Conservation (phyloP, 495 filamentous ascomycete species). For the Penicillium argentinense region DNA sequence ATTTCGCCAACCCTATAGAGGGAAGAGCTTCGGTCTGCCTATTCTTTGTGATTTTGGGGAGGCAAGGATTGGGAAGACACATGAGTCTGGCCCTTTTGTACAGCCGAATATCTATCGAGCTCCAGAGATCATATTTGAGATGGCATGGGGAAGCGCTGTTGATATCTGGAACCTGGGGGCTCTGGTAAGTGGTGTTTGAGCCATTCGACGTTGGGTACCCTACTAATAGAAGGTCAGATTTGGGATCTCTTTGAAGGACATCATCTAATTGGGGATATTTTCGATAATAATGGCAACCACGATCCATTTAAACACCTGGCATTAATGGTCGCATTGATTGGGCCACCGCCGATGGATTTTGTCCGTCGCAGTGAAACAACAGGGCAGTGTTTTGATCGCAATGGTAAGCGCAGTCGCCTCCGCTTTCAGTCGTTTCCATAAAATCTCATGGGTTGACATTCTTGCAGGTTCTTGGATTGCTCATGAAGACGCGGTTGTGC, state of each 20-base stretch:
- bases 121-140: slow-evolving; percentile 45
- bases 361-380: slow-evolving; percentile 36
- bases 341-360: slow-evolving; percentile 41
- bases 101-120: slow-evolving; percentile 43
- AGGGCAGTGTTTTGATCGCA: slow-evolving; percentile 33
- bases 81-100: slow-evolving; percentile 27
- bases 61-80: slow-evolving; percentile 26
- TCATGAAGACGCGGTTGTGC: slow-evolving; percentile 23
- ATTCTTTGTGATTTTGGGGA: slow-evolving; percentile 36
- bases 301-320: slow-evolving; percentile 38
- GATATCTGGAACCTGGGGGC: slow-evolving; percentile 47
- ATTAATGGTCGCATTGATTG: slow-evolving; percentile 44
- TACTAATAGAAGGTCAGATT: slow-evolving; percentile 29
- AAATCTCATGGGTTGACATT: slow-evolving; percentile 12
- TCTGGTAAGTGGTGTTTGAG: slow-evolving; percentile 31
- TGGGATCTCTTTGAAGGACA: slow-evolving; percentile 50
- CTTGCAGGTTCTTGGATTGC: slow-evolving; percentile 28
- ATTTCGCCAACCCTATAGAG: slow-evolving; percentile 16
- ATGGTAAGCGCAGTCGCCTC: slow-evolving; percentile 21
- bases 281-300: slow-evolving; percentile 30
- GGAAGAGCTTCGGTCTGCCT: slow-evolving; percentile 20
- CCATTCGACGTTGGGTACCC: not conserved
- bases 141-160: slow-evolving; percentile 38
- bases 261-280: slow-evolving; percentile 42
- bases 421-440: slow-evolving; percentile 3